Percentiles rank a stretch among this genome's conserved stretches.
These are phyloP conservation scores for Candida sojae DNA, from an alignment of 1,139 yeast species.

Conservation along the genomic window DNA sequence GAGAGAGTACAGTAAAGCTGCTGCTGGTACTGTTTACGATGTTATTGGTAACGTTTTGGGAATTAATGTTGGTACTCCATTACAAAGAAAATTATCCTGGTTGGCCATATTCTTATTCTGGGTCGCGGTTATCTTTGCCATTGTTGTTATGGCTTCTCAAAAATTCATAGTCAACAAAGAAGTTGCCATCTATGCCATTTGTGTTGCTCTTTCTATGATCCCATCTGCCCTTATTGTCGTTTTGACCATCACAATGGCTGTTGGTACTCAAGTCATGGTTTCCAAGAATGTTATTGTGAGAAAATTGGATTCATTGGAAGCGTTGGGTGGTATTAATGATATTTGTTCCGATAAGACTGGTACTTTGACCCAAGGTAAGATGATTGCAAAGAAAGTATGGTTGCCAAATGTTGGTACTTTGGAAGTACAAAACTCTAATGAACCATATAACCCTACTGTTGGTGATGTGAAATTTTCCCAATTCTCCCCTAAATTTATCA, in stretches of 20 bases:
- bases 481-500: conserved; percentile 42
- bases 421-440: conserved; percentile 58
- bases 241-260: conserved; percentile 85
- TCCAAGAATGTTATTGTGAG: conserved; percentile 71
- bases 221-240: conserved; percentile 83
- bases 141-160: conserved; percentile 80
- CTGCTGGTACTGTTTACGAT: conserved; percentile 35
- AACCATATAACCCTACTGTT: conserved; percentile 71
- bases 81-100: conserved; percentile 66
- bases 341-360: conserved; percentile 59
- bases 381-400: conserved; percentile 76
- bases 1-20: conserved; percentile 48
- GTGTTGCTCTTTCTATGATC: conserved; percentile 82
- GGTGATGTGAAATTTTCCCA: conserved; percentile 54
- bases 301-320: conserved; percentile 77
- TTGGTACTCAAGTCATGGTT: conserved; percentile 81
- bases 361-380: conserved; percentile 77
- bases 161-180: conserved; percentile 64
- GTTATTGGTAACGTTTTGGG: conserved; percentile 72
- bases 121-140: conserved; percentile 75
- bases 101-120: conserved; percentile 68
- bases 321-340: conserved; percentile 77
- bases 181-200: conserved; percentile 84
- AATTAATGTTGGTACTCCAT: conserved; percentile 74
- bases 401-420: conserved; percentile 73